phyloP scores from a whole-genome alignment of 2,329 filamentous ascomycete genomes.

The Apiospora malaysiana region DNA sequence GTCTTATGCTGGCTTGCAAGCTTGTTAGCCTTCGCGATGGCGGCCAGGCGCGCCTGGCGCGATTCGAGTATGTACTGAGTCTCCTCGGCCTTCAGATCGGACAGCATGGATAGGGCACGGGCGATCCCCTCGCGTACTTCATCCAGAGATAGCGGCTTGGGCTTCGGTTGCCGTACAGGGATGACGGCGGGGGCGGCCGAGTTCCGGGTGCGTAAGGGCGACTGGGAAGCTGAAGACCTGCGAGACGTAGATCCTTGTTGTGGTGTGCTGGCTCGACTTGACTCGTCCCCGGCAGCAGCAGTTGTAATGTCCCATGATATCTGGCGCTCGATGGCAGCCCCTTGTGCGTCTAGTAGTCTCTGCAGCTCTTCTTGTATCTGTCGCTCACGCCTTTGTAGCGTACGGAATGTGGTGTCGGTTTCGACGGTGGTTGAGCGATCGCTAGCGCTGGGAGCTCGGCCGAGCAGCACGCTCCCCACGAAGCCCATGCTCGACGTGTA shows the following conservation, averaged over 20 bases:
- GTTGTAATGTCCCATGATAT: constrained; percentile 30
- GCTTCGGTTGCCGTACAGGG: constrained; percentile 64
- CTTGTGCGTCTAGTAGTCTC: constrained; percentile 63
- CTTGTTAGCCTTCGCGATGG: constrained; percentile 62
- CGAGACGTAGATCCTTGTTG: constrained; percentile 35
- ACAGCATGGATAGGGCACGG: constrained; percentile 67
- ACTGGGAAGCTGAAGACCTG: constrained; percentile 26
- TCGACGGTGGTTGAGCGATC: constrained; percentile 24
- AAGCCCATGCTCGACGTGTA: constrained; percentile 32
- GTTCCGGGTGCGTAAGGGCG: constrained; percentile 33
- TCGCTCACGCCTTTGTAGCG: constrained; percentile 51
- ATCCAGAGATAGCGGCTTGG: constrained; percentile 60
- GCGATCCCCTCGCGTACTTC: constrained; percentile 70
- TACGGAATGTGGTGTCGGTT: constrained; percentile 37
- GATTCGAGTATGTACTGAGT: constrained; percentile 64
- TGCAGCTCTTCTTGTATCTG: constrained; percentile 64
- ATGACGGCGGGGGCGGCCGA: constrained; percentile 46
- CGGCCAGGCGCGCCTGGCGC: constrained; percentile 60
- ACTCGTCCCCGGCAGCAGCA: constrained; percentile 43
- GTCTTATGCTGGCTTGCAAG: constrained; percentile 56
- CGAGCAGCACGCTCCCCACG: constrained; percentile 36
- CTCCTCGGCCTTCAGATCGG: constrained; percentile 72
- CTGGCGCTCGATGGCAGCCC: constrained; percentile 55
- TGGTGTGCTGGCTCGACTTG: constrained; percentile 39
- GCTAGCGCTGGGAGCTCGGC: constrained; percentile 27